These are phyloP conservation scores for Ophiocordyceps camponoti-saundersi DNA, from an alignment of 2,329 filamentous ascomycete genomes.

Conservation along the genomic window DNA sequence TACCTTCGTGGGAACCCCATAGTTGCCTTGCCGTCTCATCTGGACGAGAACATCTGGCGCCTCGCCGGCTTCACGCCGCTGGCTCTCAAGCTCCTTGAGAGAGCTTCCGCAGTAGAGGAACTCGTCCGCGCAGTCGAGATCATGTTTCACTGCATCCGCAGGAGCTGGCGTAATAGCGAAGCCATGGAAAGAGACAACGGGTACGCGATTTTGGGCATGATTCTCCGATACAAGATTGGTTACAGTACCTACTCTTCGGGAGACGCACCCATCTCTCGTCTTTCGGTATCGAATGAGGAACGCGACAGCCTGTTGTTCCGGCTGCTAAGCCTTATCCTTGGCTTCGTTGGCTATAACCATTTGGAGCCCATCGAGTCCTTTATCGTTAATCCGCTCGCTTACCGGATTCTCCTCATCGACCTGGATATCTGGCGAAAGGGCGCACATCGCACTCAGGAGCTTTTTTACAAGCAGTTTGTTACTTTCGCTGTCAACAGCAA, in stretches of 20 bases:
- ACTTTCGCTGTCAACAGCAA: conserved; percentile 83
- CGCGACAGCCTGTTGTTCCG: conserved; percentile 39
- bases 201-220: conserved; percentile 70
- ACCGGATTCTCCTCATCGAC: conserved; percentile 81
- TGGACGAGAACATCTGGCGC: conserved; percentile 88
- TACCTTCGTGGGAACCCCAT: conserved; percentile 72
- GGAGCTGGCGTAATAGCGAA: conserved; percentile 94
- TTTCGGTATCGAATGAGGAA: conserved; percentile 32
- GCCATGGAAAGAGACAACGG: conserved; percentile 95
- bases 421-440: conserved; percentile 83
- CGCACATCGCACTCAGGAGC: conserved; percentile 56
- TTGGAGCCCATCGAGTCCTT: conserved; percentile 70
- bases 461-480: conserved; percentile 88
- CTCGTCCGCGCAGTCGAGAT: conserved; percentile 67
- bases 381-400: conserved; percentile 89
- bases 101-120: conserved; percentile 51
- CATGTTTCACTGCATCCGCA: conserved; percentile 69
- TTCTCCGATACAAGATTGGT: conserved; percentile 71
- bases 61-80: conserved; percentile 82
- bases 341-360: conserved; percentile 79
- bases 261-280: conserved; percentile 17
- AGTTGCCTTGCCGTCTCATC: conserved; percentile 60
- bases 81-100: conserved; percentile 69
- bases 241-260: conserved; percentile 17
- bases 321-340: conserved; percentile 60